Evolutionary conservation across 257 asterid genomes (phyloP).

Genomic region (Lycium ferocissimum): DNA sequence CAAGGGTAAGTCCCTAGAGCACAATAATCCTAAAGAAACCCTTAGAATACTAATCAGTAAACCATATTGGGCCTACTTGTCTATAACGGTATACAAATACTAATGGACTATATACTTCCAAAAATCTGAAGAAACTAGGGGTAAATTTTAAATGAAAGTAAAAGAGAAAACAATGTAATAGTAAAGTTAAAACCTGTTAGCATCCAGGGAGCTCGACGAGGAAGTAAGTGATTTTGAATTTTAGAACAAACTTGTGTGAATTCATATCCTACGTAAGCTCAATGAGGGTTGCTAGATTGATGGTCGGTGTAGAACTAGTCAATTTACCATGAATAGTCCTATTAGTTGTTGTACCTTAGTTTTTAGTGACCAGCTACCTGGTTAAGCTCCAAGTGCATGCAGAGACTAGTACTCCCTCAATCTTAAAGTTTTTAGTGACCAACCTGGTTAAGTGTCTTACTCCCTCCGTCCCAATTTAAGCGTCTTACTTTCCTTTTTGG

Average conservation of each 20-base stretch:
- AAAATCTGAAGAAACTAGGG: neutral
- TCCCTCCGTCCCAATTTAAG: too few species aligned
- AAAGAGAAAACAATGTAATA: neutral
- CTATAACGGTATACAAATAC: neutral
- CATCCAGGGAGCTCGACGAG: neutral
- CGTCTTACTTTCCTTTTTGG: too few species aligned
- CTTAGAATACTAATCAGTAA: slow-evolving; percentile 13
- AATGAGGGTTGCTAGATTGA: neutral
- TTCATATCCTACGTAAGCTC: neutral
- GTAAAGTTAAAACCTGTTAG: neutral
- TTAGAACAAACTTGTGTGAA: neutral
- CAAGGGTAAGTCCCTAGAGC: neutral
- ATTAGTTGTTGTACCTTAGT: neutral
- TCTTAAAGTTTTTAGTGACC: too few species aligned
- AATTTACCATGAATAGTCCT: neutral
- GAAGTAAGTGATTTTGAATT: neutral
- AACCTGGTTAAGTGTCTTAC: too few species aligned
- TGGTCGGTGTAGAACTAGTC: neutral
- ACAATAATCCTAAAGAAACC: neutral
- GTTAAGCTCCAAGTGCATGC: slow-evolving; percentile 8
- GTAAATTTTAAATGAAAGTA: neutral
- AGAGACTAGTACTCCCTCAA: neutral
- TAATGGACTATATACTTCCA: neutral
- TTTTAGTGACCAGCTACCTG: neutral
- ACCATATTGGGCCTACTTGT: neutral